These are phyloP conservation scores for Cnidoscolus chayamansa DNA, from an alignment of 441 rosid species.

Conservation along the genomic window DNA sequence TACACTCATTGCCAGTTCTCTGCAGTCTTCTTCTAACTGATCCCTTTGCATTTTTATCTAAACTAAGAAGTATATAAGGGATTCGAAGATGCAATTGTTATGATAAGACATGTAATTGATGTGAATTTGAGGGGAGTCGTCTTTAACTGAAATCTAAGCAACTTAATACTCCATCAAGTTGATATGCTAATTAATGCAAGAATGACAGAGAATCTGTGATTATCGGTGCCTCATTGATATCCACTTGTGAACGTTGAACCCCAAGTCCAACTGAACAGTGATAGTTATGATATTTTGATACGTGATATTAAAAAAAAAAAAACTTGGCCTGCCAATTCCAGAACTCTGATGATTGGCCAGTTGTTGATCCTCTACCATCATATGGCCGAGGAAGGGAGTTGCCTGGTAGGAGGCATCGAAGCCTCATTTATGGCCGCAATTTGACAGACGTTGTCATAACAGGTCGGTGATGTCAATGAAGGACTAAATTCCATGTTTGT, in stretches of 20 bases:
- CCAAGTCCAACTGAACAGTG: constrained; percentile 8
- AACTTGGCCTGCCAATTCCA: constrained; percentile 34
- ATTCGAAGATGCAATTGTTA: background rate
- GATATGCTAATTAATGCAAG: constrained; percentile 14
- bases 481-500: constrained; percentile 5
- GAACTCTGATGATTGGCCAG: constrained; percentile 85
- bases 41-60: constrained; percentile 13
- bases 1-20: constrained; percentile 6
- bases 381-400: constrained; percentile 96
- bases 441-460: constrained; percentile 88
- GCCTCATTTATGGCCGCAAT: constrained; percentile 87
- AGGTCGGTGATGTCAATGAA: constrained; percentile 46
- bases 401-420: constrained; percentile 82
- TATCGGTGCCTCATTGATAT: constrained; percentile 12
- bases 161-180: constrained; percentile 9
- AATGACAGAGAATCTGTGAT: constrained; percentile 14
- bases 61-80: background rate
- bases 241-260: constrained; percentile 15
- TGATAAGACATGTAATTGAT: constrained; percentile 4
- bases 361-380: constrained; percentile 91
- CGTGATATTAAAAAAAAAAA: constrained; percentile 5
- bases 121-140: constrained; percentile 8
- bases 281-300: constrained; percentile 15
- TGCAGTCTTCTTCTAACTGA: background rate
- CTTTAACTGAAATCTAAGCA: background rate